Evolutionary conservation across 805 yeast genomes (phyloP).

Genomic region (Yarrowia osloensis): DNA sequence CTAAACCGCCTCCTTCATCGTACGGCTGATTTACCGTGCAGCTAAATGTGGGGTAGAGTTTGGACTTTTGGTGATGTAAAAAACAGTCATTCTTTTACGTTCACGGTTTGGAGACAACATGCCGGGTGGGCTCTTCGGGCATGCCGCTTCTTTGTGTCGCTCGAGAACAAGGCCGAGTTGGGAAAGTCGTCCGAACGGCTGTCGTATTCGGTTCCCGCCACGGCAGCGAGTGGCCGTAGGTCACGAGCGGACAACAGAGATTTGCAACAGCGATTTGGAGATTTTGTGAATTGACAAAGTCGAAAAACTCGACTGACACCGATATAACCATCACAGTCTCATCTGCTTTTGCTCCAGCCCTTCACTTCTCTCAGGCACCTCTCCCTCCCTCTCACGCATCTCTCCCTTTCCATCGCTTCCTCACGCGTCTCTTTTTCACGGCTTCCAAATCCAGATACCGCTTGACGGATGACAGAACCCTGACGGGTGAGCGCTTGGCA

Average conservation of each 20-base stretch:
- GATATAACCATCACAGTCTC: too few relatives aligned
- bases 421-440: too few relatives aligned
- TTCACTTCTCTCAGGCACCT: not conserved
- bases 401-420: too few relatives aligned
- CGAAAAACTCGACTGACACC: too few relatives aligned
- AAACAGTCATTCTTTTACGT: too few relatives aligned
- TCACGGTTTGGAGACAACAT: too few relatives aligned
- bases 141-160: not conserved
- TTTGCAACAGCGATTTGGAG: too few relatives aligned
- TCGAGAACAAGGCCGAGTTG: not conserved
- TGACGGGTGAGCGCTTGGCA: not conserved
- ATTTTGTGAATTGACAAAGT: too few relatives aligned
- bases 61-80: too few relatives aligned
- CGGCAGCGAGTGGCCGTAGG: not conserved
- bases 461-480: too few relatives aligned
- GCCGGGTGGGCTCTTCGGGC: not conserved
- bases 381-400: too few relatives aligned
- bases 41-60: not conserved
- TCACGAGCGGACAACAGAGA: not conserved
- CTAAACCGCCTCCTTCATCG: too few relatives aligned
- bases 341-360: not conserved
- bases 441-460: not conserved
- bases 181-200: not conserved
- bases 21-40: constrained; percentile 5
- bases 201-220: constrained; percentile 17